These are phyloP conservation scores for Phalaenopsis aphrodite DNA, from an alignment of 106 monocot genomes.

Conservation along the genomic window DNA sequence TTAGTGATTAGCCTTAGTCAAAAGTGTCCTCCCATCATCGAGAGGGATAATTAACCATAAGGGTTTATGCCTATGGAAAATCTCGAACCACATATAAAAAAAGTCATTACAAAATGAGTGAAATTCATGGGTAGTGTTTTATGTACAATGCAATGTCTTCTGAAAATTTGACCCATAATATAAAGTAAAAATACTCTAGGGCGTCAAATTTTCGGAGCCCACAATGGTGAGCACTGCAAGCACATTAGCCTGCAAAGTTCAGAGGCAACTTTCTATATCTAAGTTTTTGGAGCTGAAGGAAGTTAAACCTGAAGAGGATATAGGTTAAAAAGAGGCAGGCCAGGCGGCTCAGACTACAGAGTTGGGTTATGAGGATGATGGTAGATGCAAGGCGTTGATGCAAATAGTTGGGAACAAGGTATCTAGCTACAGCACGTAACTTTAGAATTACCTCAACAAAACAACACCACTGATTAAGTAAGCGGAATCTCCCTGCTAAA, in stretches of 20 bases:
- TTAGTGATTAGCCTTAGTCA: too few relatives aligned
- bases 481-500: constrained; percentile 71
- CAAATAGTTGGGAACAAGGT: background rate
- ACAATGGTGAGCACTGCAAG: background rate
- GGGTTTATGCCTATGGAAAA: too few relatives aligned
- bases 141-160: too few relatives aligned
- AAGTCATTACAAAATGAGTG: too few relatives aligned
- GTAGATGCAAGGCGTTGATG: background rate
- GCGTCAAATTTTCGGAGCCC: too few relatives aligned
- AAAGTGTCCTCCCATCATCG: too few relatives aligned
- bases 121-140: too few relatives aligned
- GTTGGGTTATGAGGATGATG: background rate
- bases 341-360: background rate
- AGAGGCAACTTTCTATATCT: background rate
- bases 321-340: background rate
- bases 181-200: too few relatives aligned
- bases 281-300: background rate
- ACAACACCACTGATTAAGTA: constrained; percentile 78
- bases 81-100: too few relatives aligned
- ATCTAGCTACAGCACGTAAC: background rate
- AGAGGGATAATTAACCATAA: too few relatives aligned
- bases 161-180: too few relatives aligned
- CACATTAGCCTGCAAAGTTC: background rate
- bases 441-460: constrained; percentile 61
- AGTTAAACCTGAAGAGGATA: background rate